Conservation (phyloP, 176 grass and related monocot species). For the Lolium perenne region DNA sequence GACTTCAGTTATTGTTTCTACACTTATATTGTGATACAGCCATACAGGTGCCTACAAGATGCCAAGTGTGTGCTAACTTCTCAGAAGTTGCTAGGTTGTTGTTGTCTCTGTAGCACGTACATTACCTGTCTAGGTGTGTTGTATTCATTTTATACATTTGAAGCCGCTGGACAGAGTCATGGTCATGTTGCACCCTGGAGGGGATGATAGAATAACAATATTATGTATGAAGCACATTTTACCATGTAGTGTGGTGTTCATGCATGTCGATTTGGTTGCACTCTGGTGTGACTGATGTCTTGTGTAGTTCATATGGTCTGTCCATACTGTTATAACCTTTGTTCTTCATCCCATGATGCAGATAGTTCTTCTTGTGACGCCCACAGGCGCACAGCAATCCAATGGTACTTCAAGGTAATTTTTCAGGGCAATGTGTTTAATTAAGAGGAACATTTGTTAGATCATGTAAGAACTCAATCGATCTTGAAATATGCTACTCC, state of each 20-base stretch:
- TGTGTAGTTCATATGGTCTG: conserved; percentile 25
- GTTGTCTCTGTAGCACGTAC: conserved; percentile 11
- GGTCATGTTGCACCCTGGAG: conserved; percentile 24
- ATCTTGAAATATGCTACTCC: conserved; percentile 22
- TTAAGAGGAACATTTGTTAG: conserved; percentile 30
- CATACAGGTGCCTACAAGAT: conserved; percentile 12
- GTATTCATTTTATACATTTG: conserved; percentile 10
- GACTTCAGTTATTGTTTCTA: conserved; percentile 33
- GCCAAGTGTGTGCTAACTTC: conserved; percentile 12
- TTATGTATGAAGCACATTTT: conserved; percentile 22
- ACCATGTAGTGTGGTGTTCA: conserved; percentile 17
- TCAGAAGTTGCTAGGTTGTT: conserved; percentile 31
- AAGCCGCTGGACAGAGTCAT: conserved; percentile 2
- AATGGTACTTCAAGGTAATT: conserved; percentile 78
- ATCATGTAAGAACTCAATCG: background rate
- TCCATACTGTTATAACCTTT: conserved; percentile 27
- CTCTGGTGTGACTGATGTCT: conserved; percentile 14
- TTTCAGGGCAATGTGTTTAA: conserved; percentile 25
- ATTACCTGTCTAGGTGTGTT: background rate
- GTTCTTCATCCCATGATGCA: conserved; percentile 36
- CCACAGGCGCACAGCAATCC: conserved; percentile 60
- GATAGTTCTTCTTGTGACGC: conserved; percentile 57
- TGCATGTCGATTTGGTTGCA: conserved; percentile 36
- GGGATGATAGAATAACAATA: conserved; percentile 4
- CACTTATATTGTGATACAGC: conserved; percentile 13